These are phyloP conservation scores for Cupressus sempervirens DNA, from an alignment of 75 land plant species.

Conservation along the genomic window DNA sequence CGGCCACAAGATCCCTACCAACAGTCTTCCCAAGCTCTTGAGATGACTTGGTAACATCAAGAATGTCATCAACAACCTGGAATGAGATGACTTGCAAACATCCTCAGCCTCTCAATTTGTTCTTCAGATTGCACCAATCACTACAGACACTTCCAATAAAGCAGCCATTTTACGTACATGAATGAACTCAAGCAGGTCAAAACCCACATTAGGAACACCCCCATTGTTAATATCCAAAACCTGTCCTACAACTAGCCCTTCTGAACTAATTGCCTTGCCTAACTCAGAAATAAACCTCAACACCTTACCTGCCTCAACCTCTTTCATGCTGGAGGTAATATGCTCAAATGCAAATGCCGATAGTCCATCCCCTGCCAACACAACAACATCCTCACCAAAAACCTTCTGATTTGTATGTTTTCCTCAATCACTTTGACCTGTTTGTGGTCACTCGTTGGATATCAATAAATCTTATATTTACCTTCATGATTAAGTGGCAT, in stretches of 20 bases:
- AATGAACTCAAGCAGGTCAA: constrained; percentile 53
- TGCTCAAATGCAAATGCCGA: constrained; percentile 48
- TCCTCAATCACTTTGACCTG: constrained; percentile 58
- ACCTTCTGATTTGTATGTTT: constrained; percentile 50
- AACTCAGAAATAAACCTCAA: constrained; percentile 41
- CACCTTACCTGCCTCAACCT: constrained; percentile 21
- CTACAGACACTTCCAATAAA: constrained; percentile 51
- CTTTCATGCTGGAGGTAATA: constrained; percentile 29
- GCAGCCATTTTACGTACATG: constrained; percentile 64
- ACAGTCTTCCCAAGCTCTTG: constrained; percentile 75
- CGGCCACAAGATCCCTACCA: constrained; percentile 76
- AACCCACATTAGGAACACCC: constrained; percentile 19
- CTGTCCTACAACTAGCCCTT: constrained; percentile 70
- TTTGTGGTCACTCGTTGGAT: too few relatives aligned
- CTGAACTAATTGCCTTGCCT: constrained; percentile 36
- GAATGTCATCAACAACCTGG: constrained; percentile 86
- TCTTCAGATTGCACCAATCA: constrained; percentile 59
- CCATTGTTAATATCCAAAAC: constrained; percentile 46
- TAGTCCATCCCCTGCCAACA: constrained; percentile 60
- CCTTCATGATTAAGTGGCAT: constrained; percentile 76
- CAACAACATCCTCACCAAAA: constrained; percentile 48
- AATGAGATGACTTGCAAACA: constrained; percentile 55
- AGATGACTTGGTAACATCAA: constrained; percentile 81
- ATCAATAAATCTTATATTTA: constrained; percentile 60
- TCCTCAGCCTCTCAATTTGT: constrained; percentile 54